Base-by-base conservation (phyloP, 495 filamentous ascomycete species). In the Polyplosphaeria fusca region DNA sequence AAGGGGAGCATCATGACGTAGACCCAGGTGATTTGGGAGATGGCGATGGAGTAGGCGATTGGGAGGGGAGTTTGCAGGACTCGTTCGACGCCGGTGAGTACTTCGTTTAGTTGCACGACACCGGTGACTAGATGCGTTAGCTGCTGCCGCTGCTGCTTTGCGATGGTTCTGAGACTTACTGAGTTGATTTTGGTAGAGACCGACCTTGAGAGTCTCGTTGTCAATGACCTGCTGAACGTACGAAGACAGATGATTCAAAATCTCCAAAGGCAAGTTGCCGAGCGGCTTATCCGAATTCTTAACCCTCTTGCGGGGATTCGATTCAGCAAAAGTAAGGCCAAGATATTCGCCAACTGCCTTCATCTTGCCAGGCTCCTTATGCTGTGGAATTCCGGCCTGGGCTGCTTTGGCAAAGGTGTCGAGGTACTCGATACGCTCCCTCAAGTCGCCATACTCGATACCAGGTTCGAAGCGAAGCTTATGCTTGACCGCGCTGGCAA, bases 11-110 rank as follows among this genome's bases (percentile, higher is more conserved):
- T 73, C 40, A 91, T 70, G 37, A 94, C 83, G 71, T 95, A 95
- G 47, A 92, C 79, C 87, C 88, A 92, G 39, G 89, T 87, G 64
- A 95, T 95, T 66, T 95, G 90, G 16, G 85, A 81, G 63, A 94
- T 91, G 52, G 87, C 82, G 67, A 95, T 95, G 47, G 79, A 81
- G 76, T 95, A 95, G 28, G 88, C 90, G 49, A 88, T 77, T 11
- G 90, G 90, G 9, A 95, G 77, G 4, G 90, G 90, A 7, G 90
- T 95, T 66, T 85, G 87, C 20, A 92, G 80, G 19, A 95, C 87
- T 30, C 90, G 84, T 63, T 95, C 89, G 5, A 84, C 84, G 39
- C 86, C 86, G 14, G 80, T 80, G 37, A 89, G 71, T 5, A 87
- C 79, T 63, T 95, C 89, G 67, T 88, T 90, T 13, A 95, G 68